These are phyloP conservation scores for Auricularia cornea DNA, from an alignment of 768 basidiomycete species.

Conservation along the genomic window DNA sequence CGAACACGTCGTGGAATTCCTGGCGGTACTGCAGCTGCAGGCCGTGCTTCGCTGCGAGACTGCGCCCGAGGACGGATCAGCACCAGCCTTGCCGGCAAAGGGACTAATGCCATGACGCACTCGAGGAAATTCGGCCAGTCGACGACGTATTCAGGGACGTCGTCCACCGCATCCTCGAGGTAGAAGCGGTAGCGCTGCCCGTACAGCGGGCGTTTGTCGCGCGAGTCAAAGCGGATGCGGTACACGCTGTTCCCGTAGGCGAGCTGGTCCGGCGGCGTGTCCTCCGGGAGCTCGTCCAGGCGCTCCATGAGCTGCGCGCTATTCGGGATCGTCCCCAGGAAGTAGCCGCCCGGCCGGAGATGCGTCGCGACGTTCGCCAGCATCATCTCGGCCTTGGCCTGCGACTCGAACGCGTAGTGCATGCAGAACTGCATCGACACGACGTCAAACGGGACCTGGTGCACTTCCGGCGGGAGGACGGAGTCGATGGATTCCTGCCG, in stretches of 20 bases:
- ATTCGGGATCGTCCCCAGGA: slow-evolving; percentile 96
- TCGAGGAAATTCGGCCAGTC: slow-evolving; percentile 85
- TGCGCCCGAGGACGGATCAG: slow-evolving; percentile 21
- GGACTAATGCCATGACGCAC: slow-evolving; percentile 35
- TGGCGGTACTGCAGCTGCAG: slow-evolving; percentile 69
- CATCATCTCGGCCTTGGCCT: slow-evolving; percentile 82
- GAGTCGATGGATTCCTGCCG: slow-evolving; percentile 48
- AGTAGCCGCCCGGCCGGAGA: slow-evolving; percentile 78
- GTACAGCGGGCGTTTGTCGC: slow-evolving; percentile 51
- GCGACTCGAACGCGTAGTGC: slow-evolving; percentile 98
- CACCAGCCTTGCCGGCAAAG: neutral
- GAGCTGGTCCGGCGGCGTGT: slow-evolving; percentile 45
- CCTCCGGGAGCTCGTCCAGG: slow-evolving; percentile 59
- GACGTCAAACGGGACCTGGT: slow-evolving; percentile 75
- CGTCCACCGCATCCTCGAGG: slow-evolving; percentile 89
- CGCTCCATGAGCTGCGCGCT: slow-evolving; percentile 72
- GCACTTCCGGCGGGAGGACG: slow-evolving; percentile 53
- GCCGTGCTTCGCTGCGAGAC: slow-evolving; percentile 77
- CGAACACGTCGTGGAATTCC: slow-evolving; percentile 85
- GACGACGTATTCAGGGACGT: slow-evolving; percentile 97
- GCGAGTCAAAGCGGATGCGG: slow-evolving; percentile 75
- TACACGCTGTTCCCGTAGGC: slow-evolving; percentile 90
- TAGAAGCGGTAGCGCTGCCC: slow-evolving; percentile 94
- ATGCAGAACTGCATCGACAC: slow-evolving; percentile 99
- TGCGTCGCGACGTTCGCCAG: slow-evolving; percentile 78